Evolutionary conservation across 257 asterid species (phyloP), one percentile per base, ranked within the genome.

Genomic region (Solanum medicagineum): DNA sequence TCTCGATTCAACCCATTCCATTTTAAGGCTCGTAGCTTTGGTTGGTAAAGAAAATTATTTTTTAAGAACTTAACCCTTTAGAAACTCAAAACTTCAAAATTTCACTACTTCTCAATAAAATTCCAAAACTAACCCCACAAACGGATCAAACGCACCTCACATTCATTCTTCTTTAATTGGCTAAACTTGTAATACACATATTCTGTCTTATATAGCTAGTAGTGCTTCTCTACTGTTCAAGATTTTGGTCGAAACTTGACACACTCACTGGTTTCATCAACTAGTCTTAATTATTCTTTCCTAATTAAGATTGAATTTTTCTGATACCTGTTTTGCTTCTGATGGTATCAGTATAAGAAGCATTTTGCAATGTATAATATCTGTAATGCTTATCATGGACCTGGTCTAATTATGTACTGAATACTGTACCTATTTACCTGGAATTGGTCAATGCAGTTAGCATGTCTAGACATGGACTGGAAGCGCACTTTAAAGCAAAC

Each of bases 391-490:
- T 51, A 77, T 79, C 65, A 53, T 20, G 29, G 26, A 79, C 65
- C 29, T 53, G 83, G 65, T 79, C 45, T 4, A 51, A 17, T 79
- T 26, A 77, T 17, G 47, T 79, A 53, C 65, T 17, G 49, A 53
- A 53, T 75, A 24, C 14, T 75, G 45, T 75, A 51, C 45, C 81
- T 75, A 85, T n/a, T 88, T 63, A 63, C 83, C 79, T 84, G 86
- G 65, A 84, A 84, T 85, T 60, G 42, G 45, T 84, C 81, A 55
- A 77, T 88, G 87, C 89, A 96, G 99, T 89, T 94, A 87, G 88
- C 92, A 85, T 89, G 89, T 89, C 93, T 96, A 81, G 92, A 91
- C 86, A 87, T 63, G 81, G 95, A 95, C 62, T 96, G 98, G 98
- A 92, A 84, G 71, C 86, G 90, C 88, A 89, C 93, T 84, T 84